Base-by-base conservation (phyloP, 371 early-diverging fungal genomes). In the Syncephalastrum sp. region DNA sequence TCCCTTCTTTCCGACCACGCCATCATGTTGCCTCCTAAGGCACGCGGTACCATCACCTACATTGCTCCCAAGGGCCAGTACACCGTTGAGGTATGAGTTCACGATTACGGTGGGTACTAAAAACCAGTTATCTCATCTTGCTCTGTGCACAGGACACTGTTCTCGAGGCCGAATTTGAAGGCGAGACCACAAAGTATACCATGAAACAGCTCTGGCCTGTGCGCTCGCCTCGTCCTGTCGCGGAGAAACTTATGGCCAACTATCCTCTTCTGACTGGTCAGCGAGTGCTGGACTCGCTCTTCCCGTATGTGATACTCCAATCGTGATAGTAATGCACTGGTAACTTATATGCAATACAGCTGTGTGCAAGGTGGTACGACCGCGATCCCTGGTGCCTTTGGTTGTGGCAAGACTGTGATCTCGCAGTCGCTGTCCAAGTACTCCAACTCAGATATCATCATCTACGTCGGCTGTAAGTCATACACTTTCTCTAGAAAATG, bases 401-500 rank as follows among this genome's bases (percentile, higher is more conserved):
- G 99, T 42, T 99, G 99, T 80, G 99, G 99, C 53, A 99, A 99
- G 84, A 99, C 99, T 52, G 99, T 99, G 59, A 99, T 99, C 78
- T 99, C 99, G 4, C 99, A 99, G 79, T 93, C 99, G 3, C 82
- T 99, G 59, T 99, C 99, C 56, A 99, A 99, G 78, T 99, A 99
- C 82, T 99, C 99, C 65, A 99, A 99, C 89, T 99, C 99, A 48
- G 99, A 99, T 76, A 87, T 98, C 55, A 99, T 99, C 78, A 94
- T 99, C 56, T 99, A 99, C 75, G 99, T 99, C 57, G 99, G 99
- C 42, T 96, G 92, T 71, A 80, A 72, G 79, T 72, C 42, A 48
- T 42, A 10, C 4, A 21, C 19, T 3, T 10, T 47, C 5, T n/a
- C 4, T 43, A 5, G 4, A 6, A 41, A 23, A 54, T 23, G 23